Evolutionary conservation across 2,329 filamentous ascomycete genomes (phyloP), one percentile per base, ranked within the genome.

Genomic region (Arthroderma sp.): DNA sequence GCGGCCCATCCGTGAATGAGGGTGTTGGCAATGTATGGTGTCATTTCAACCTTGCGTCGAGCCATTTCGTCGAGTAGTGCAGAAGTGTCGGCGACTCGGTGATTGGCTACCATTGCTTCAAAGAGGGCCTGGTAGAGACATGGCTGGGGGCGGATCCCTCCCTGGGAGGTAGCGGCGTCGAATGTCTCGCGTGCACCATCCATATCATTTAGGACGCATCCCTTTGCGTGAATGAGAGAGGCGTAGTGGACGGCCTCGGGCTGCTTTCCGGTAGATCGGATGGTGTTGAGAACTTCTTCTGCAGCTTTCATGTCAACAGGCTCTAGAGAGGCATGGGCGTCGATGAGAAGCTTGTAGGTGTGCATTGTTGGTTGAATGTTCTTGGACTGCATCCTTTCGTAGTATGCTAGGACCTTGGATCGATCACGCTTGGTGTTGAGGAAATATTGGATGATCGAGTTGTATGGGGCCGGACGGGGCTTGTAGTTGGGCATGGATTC

Each of bases 371-470:
- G 89, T 48, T 83, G 72, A 59, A 98, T 98, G 46, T 81, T 79
- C 68, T 82, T 85, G 22, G 78, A 74, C 61, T 82, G 79, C 91
- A 98, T 96, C 50, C 89, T 85, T 64, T 94, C 82, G 61, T 94
- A 96, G 73, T 96, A 98, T 30, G 81, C 75, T 27, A 98, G 74
- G 4, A 95, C 89, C 77, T 96, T 96, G 63, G 74, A 70, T 68
- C 91, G 89, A 64, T 98, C 89, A 43, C 87, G 85, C 77, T 96
- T 96, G 45, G 89, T 96, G 46, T 85, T 94, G 54, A 96, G 73
- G 77, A 96, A 98, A 70, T 94, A 96, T 62, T 98, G 91, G 79
- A 98, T 98, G 80, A 98, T 84, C 66, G 86, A 94, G 72, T 98
- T 95, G 74, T 98, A 98, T 1, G 91, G 91, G 27, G 91, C 91